Evolutionary conservation across 805 yeast genomes (phyloP).

Genomic region (Lachancea fermentati): DNA sequence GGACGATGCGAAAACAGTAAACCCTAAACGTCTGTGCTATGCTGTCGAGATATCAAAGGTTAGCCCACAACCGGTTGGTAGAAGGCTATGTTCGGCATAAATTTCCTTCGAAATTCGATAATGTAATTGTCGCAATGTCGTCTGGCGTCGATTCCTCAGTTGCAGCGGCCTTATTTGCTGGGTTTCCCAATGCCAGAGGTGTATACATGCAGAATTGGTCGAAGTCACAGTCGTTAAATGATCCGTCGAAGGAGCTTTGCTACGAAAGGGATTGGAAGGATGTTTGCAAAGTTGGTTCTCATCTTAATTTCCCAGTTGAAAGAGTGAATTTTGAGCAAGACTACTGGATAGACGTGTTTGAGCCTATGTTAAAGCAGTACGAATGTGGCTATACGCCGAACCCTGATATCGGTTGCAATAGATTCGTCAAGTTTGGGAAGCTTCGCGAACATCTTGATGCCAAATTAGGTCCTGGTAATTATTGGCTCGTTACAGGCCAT

Average conservation of each 20-base stretch:
- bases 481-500: conserved; percentile 93
- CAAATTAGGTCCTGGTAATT: conserved; percentile 36
- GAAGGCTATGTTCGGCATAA: conserved; percentile 14
- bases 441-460: conserved; percentile 50
- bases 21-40: background rate
- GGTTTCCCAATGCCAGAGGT: conserved; percentile 63
- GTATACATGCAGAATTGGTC: conserved; percentile 95
- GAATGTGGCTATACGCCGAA: conserved; percentile 79
- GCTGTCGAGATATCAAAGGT: background rate
- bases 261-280: conserved; percentile 87
- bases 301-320: conserved; percentile 61
- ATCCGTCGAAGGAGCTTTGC: conserved; percentile 48
- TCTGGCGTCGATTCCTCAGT: conserved; percentile 96
- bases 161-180: conserved; percentile 63
- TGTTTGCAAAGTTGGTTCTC: conserved; percentile 58
- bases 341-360: conserved; percentile 89
- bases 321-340: conserved; percentile 82
- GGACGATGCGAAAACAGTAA: no score
- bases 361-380: conserved; percentile 81
- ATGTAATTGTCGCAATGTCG: conserved; percentile 83
- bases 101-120: conserved; percentile 48
- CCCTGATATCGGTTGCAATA: conserved; percentile 89
- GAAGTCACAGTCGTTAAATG: conserved; percentile 26
- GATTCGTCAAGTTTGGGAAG: conserved; percentile 79
- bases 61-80: conserved; percentile 6